These are phyloP conservation scores for Nectriaceae sp. DNA, from an alignment of 2,329 filamentous ascomycete genomes.

Conservation along the genomic window DNA sequence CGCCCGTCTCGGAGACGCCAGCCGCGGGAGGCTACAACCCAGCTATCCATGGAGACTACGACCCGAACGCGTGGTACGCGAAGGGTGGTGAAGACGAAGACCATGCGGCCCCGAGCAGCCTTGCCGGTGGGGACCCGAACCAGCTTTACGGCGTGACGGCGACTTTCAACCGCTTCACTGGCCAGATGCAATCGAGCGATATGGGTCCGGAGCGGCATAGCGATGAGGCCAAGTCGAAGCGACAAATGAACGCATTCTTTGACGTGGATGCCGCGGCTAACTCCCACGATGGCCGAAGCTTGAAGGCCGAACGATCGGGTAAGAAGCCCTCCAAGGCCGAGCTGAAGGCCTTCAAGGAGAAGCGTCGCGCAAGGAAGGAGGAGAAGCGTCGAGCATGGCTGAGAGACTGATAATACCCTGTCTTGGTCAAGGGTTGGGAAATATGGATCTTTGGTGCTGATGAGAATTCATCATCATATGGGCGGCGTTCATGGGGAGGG, in stretches of 20 bases:
- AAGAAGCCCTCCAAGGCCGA: constrained; percentile 86
- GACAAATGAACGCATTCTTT: constrained; percentile 94
- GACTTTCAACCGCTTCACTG: constrained; percentile 90
- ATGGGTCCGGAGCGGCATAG: constrained; percentile 75
- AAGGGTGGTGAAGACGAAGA: constrained; percentile 50
- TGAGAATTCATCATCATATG: background rate
- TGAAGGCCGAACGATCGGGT: constrained; percentile 85
- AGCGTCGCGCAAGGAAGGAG: constrained; percentile 85
- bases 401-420: constrained; percentile 63
- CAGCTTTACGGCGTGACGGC: constrained; percentile 67
- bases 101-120: constrained; percentile 28
- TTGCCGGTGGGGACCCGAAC: constrained; percentile 39
- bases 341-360: constrained; percentile 89
- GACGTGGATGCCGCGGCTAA: constrained; percentile 95
- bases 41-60: constrained; percentile 93
- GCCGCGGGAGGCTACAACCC: constrained; percentile 85
- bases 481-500: background rate
- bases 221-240: constrained; percentile 81
- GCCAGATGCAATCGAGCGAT: constrained; percentile 72
- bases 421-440: no score
- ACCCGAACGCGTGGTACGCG: constrained; percentile 94
- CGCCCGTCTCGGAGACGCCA: constrained; percentile 37
- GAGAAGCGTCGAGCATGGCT: constrained; percentile 93
- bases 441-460: background rate
- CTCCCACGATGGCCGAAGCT: constrained; percentile 82